Base-by-base conservation (phyloP, 495 filamentous ascomycete genomes). In the Poronia punctata region DNA sequence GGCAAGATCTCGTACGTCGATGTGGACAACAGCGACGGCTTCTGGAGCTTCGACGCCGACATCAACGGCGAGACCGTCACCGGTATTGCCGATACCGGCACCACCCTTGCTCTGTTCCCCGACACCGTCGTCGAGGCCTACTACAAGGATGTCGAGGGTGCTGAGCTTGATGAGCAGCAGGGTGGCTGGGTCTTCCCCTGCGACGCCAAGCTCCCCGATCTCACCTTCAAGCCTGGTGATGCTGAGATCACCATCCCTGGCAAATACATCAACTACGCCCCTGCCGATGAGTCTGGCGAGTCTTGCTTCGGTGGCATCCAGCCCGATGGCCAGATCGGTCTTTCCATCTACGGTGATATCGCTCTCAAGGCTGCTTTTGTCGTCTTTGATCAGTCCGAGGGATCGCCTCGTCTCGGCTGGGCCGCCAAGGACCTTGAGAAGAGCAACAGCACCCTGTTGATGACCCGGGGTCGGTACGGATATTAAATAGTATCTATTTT, bases 331-430 rank as follows among this genome's bases (percentile, higher is more conserved):
- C 74, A 75, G 27, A 64, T 82, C 19, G 70, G 64, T 9, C 73
- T 81, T 53, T 71, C 68, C 45, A 83, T 88, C 59, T 77, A 82
- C 38, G 82, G 82, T 41, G 82, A 85, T 46, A 73, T 85, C 37
- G 84, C 84, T 62, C 71, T 87, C 43, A 85, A 86, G 68, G 74
- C 70, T 52, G 75, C 80, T 53, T 84, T 79, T 45, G 81, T 78
- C 10, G 74, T 87, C 18, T 84, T 84, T 49, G 74, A 84, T 50
- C 26, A 45, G 33, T 26, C 33, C 4, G 17, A 37, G 21, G 40
- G 45, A 17, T 49, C 36, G 16, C 43, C 43, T 16, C 43, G 37
- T 7, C 37, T 46, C 24, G 43, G 43, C 16, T 46, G 28, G 21
- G 43, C 43, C n/a, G 29, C 15, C 29, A 46, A 46, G 43, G 35